Evolutionary conservation across 441 rosid genomes (phyloP).

Genomic region (Populus hybrid): DNA sequence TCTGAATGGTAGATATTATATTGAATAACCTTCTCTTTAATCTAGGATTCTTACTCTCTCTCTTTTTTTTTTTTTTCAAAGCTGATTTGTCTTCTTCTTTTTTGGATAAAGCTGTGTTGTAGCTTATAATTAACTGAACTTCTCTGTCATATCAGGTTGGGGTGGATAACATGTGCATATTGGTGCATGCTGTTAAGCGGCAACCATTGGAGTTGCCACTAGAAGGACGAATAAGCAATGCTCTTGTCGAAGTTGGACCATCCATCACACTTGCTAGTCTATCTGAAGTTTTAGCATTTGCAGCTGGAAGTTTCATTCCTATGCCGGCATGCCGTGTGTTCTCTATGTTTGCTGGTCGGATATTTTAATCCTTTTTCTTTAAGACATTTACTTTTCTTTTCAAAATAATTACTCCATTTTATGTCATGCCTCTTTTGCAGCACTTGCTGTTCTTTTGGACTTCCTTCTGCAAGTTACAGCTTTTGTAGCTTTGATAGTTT

Average conservation of each 20-base stretch:
- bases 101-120: neutral
- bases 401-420: constrained; percentile 1
- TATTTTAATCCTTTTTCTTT: constrained; percentile 6
- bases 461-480: constrained; percentile 98
- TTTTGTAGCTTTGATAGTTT: constrained; percentile 92
- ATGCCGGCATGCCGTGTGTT: constrained; percentile 99
- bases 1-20: neutral
- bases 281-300: constrained; percentile 92
- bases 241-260: constrained; percentile 99
- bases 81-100: neutral
- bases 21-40: neutral
- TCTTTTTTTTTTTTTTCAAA: neutral
- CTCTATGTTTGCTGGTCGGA: constrained; percentile 98
- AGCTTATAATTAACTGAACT: constrained; percentile 15
- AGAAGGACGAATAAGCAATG: constrained; percentile 87
- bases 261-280: constrained; percentile 98
- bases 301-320: constrained; percentile 91
- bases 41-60: neutral
- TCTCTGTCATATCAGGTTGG: constrained; percentile 64
- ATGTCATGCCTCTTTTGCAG: constrained; percentile 48
- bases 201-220: constrained; percentile 79
- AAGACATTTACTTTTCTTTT: neutral
- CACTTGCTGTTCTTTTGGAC: constrained; percentile 92
- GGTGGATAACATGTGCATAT: constrained; percentile 98
- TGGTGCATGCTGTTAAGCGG: constrained; percentile 96